Conservation (phyloP, 176 grass and related monocot genomes). For the Ampelocalamus luodianensis region DNA sequence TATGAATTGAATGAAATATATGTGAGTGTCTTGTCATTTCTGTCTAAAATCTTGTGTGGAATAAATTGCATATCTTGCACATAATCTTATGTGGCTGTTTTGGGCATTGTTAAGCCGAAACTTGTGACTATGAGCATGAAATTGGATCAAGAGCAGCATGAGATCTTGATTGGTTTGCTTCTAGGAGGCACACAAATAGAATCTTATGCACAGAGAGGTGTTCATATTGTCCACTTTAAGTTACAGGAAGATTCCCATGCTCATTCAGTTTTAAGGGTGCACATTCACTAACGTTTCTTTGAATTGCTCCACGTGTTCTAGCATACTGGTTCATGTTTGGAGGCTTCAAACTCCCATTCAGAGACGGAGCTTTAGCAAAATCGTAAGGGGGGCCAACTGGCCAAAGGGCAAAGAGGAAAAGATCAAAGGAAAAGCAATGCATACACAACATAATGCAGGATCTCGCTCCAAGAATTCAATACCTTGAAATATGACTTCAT, state of each 20-base stretch:
- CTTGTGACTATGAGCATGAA: conserved; percentile 40
- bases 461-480: too few relatives aligned
- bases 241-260: conserved; percentile 66
- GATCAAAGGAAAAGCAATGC: too few relatives aligned
- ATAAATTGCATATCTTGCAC: conserved; percentile 25
- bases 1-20: conserved; percentile 99
- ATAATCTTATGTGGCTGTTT: neutral
- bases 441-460: too few relatives aligned
- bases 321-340: conserved; percentile 99
- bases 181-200: conserved; percentile 77
- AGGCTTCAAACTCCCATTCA: conserved; percentile 67
- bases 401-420: too few relatives aligned
- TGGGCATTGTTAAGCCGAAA: too few relatives aligned
- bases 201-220: conserved; percentile 59
- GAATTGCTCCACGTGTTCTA: conserved; percentile 85
- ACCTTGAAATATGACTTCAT: too few relatives aligned
- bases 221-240: conserved; percentile 69
- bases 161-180: conserved; percentile 93
- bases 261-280: conserved; percentile 72
- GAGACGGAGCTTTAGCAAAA: too few relatives aligned
- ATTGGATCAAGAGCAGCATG: conserved; percentile 80
- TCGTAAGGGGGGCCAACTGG: too few relatives aligned
- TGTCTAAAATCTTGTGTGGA: conserved; percentile 2
- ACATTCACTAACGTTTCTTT: conserved; percentile 83
- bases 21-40: conserved; percentile 57